Evolutionary conservation across 345 rosid species (phyloP).

Genomic region (Carallia pectinifolia): DNA sequence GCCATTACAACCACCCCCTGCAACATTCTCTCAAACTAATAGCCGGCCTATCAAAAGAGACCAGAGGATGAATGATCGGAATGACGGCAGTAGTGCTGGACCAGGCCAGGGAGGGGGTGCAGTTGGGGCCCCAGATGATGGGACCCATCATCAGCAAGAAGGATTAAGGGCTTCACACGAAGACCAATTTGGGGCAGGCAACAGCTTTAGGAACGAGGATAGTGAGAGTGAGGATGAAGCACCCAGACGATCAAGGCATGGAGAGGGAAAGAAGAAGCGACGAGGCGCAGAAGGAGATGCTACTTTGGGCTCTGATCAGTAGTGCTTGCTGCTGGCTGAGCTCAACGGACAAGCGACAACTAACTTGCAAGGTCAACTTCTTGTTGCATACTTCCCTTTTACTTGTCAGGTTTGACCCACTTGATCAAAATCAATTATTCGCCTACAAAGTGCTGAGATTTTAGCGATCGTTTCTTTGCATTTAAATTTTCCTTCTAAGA

Average conservation of each 20-base stretch:
- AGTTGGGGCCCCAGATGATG: constrained; percentile 42
- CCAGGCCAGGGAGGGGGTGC: constrained; percentile 50
- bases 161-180: constrained; percentile 41
- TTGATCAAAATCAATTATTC: no score
- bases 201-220: constrained; percentile 60
- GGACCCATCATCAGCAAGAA: constrained; percentile 39
- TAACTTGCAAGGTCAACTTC: not conserved
- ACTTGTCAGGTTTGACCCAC: no score
- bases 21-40: constrained; percentile 42
- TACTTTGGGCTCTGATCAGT: constrained; percentile 12
- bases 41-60: constrained; percentile 32
- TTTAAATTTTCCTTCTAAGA: no score
- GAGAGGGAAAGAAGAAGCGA: constrained; percentile 70
- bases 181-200: constrained; percentile 49
- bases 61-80: constrained; percentile 39
- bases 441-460: no score
- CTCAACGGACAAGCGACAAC: not conserved
- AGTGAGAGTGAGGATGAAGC: constrained; percentile 94
- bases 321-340: constrained; percentile 13
- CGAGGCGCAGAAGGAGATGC: constrained; percentile 25
- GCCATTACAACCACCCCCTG: constrained; percentile 46
- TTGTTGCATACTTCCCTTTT: not conserved
- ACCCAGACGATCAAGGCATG: constrained; percentile 93
- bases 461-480: no score
- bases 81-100: constrained; percentile 41